phyloP scores from a whole-genome alignment of 2,329 filamentous ascomycete genomes.

The Colletotrichum sp. region DNA sequence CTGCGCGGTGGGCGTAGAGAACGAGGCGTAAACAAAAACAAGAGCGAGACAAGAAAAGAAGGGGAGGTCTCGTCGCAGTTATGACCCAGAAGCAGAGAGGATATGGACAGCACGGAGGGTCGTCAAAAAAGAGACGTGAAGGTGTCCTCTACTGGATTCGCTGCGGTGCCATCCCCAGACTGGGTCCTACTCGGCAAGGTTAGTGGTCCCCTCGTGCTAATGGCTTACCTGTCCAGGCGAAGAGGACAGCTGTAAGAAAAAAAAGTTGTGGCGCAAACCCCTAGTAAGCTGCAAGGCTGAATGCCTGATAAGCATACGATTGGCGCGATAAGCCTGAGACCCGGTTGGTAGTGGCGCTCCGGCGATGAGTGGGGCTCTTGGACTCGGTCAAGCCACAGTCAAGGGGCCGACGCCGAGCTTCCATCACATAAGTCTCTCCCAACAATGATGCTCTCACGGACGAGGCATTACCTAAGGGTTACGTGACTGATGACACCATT shows the following conservation, averaged over 20 bases:
- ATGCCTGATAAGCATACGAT: slow-evolving; percentile 1
- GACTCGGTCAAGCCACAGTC: not conserved
- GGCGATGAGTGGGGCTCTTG: not conserved
- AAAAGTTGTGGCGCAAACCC: slow-evolving; percentile 5
- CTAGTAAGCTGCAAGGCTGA: slow-evolving; percentile 11
- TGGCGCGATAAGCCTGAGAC: slow-evolving; percentile 13
- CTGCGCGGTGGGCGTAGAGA: not conserved
- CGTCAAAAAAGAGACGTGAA: slow-evolving; percentile 12
- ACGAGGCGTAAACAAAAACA: not conserved
- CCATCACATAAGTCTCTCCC: not conserved
- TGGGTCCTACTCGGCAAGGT: slow-evolving; percentile 6
- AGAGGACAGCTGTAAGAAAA: slow-evolving; percentile 21
- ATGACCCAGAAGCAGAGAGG: slow-evolving; percentile 1
- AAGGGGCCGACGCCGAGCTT: slow-evolving; percentile 11
- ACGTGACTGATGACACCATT: slow-evolving; percentile 7
- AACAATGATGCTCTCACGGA: not conserved
- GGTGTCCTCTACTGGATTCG: slow-evolving; percentile 18
- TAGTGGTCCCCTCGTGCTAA: not conserved
- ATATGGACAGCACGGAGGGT: slow-evolving; percentile 2
- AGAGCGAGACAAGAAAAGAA: not conserved
- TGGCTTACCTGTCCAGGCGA: slow-evolving; percentile 16
- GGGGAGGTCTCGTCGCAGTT: not conserved
- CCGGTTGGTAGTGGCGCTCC: slow-evolving; percentile 7
- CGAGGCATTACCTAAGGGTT: slow-evolving; percentile 12
- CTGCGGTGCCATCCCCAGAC: slow-evolving; percentile 12